Evolutionary conservation across 208 protist species (phyloP), one percentile per base, ranked within the genome.

Genomic region (Trypanosoma scelopori): DNA sequence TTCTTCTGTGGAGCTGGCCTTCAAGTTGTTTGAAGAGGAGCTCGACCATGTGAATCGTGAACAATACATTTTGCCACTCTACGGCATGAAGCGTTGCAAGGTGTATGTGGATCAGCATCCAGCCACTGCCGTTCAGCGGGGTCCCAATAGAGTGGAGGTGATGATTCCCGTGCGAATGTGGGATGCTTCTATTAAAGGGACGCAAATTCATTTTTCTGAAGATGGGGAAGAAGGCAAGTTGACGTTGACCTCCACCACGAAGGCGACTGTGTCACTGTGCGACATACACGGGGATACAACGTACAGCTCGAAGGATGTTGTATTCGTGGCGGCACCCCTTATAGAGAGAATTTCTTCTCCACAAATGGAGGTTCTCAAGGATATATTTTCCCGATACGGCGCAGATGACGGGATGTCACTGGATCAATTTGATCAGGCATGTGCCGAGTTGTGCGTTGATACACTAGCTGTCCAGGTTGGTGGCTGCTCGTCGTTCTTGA

Each of bases 101-200:
- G 78, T 79, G 23, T 81, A 70, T 41, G 47, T 81, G 7, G 61
- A 81, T 61, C 52, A 81, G n/a, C 35, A 71, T 51, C 50, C 18
- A 13, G 67, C 55, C 15, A 56, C 27, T 4, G 62, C 59, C 32
- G 43, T 72, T 55, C 59, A 72, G 41, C 71, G 64, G 11, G 79
- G 60, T 13, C 69, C 59, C 15, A 85, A 79, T 56, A 56, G 60
- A 25, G 71, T 76, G 23, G 75, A 85, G 55, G 79, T 79, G 1
- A n/a, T 74, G 5, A 47, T 85, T 25, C 74, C 74, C 18, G 18
- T n/a, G 16, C 51, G 25, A 15, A 41, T 81, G 15, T 69, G 60
- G 49, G 42, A 74, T 55, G 25, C 66, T 46, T 63, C 57, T 42
- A 48, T 71, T 51, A 13, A 43, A n/a, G 48, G 18, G 37, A 63